phyloP scores from a whole-genome alignment of 306 rosid genomes.

The Ziziphus jujuba region DNA sequence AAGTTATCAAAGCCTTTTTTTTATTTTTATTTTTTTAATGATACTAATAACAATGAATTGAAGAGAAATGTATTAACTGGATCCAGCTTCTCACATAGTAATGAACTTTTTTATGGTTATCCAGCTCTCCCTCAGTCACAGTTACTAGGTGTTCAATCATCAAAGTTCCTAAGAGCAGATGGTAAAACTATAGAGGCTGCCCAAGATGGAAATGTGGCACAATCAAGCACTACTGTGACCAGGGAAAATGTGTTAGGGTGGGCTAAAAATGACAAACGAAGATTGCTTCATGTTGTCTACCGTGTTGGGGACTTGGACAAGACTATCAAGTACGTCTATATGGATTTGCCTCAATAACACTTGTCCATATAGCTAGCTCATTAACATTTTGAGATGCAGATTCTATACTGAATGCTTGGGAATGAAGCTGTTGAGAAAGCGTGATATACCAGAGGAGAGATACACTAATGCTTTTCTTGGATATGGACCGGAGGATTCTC shows the following conservation, averaged over 20 bases:
- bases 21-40: too few species aligned
- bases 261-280: conserved; percentile 58
- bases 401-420: conserved; percentile 74
- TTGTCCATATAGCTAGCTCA: background rate
- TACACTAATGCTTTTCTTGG: conserved; percentile 72
- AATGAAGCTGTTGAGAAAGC: conserved; percentile 66
- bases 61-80: background rate
- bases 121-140: conserved; percentile 41
- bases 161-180: conserved; percentile 41
- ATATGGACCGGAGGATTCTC: conserved; percentile 66
- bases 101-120: conserved; percentile 26
- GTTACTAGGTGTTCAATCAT: conserved; percentile 43
- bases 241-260: conserved; percentile 54
- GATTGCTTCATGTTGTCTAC: conserved; percentile 70
- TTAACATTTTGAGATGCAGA: conserved; percentile 34
- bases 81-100: background rate
- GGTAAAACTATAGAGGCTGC: conserved; percentile 32
- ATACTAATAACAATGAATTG: background rate
- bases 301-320: conserved; percentile 69
- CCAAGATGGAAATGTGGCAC: conserved; percentile 41
- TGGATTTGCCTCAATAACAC: background rate
- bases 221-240: conserved; percentile 40
- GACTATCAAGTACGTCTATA: conserved; percentile 55
- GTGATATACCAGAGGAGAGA: conserved; percentile 62
- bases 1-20: too few species aligned